These are phyloP conservation scores for Colletotrichum viniferum DNA, from an alignment of 2,329 filamentous ascomycete genomes.

Conservation along the genomic window DNA sequence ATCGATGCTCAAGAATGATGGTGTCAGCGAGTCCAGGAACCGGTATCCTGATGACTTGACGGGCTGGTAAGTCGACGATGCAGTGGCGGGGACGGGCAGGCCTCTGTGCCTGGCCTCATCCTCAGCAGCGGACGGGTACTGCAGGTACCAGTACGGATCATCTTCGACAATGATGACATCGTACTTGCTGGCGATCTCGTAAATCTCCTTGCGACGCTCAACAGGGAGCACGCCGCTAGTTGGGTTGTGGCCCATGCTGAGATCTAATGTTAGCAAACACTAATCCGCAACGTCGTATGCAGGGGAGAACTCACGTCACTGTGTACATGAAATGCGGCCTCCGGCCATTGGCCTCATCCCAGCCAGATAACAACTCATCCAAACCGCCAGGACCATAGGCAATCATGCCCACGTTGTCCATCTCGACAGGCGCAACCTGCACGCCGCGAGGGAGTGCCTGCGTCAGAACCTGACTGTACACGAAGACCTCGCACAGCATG, in stretches of 20 bases:
- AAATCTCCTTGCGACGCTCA: constrained; percentile 77
- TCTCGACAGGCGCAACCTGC: constrained; percentile 73
- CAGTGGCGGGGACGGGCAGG: constrained; percentile 29
- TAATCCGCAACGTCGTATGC: not conserved
- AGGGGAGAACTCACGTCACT: constrained; percentile 68
- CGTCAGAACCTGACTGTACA: constrained; percentile 78
- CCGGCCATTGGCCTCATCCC: constrained; percentile 76
- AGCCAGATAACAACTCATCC: constrained; percentile 78
- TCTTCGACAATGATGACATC: constrained; percentile 93
- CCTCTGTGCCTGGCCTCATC: constrained; percentile 54
- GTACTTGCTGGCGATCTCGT: constrained; percentile 79
- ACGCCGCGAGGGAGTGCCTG: constrained; percentile 71
- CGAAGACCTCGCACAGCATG: constrained; percentile 79
- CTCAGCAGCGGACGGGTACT: constrained; percentile 74
- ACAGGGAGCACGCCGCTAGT: constrained; percentile 78
- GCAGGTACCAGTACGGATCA: constrained; percentile 95
- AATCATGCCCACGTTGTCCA: constrained; percentile 83
- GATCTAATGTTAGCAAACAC: constrained; percentile 19
- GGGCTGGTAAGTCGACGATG: constrained; percentile 27
- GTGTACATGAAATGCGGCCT: constrained; percentile 88
- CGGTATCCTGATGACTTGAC: constrained; percentile 64
- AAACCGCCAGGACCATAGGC: constrained; percentile 75
- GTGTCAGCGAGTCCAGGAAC: constrained; percentile 83
- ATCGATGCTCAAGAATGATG: constrained; percentile 83
- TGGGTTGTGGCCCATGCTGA: constrained; percentile 76